Conservation (phyloP, 345 rosid genomes). For the Pistacia vera region DNA sequence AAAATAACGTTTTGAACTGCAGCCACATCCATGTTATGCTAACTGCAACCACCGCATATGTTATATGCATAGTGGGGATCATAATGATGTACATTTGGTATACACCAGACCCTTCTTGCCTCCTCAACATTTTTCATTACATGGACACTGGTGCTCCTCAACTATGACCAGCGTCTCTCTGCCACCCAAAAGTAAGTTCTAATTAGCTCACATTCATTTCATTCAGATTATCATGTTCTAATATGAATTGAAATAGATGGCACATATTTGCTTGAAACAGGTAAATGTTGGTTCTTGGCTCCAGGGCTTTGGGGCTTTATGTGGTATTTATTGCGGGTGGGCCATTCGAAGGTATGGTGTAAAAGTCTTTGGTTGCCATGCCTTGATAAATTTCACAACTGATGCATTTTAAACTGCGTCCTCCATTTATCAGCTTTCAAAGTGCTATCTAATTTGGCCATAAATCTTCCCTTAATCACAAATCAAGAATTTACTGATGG, state of each 20-base stretch:
- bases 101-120: conserved; percentile 78
- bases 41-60: conserved; percentile 66
- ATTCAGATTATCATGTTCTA: background rate
- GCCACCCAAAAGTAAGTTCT: conserved; percentile 72
- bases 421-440: background rate
- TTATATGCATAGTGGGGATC: conserved; percentile 75
- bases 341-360: conserved; percentile 78
- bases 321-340: conserved; percentile 94
- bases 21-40: conserved; percentile 81
- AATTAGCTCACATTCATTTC: background rate
- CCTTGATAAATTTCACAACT: background rate
- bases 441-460: background rate
- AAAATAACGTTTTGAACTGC: conserved; percentile 27
- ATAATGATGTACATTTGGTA: conserved; percentile 97
- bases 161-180: conserved; percentile 92
- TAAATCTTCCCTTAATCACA: background rate
- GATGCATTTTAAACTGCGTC: background rate
- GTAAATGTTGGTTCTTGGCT: conserved; percentile 77
- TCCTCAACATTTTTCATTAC: conserved; percentile 92
- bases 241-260: background rate
- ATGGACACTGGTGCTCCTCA: conserved; percentile 88
- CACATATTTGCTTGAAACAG: conserved; percentile 39
- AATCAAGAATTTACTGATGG: background rate
- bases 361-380: conserved; percentile 5
- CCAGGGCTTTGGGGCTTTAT: conserved; percentile 97